Evolutionary conservation across 1,284 basidiomycete genomes (phyloP), one percentile per base, ranked within the genome.

Genomic region (Trichosporon inkin): DNA sequence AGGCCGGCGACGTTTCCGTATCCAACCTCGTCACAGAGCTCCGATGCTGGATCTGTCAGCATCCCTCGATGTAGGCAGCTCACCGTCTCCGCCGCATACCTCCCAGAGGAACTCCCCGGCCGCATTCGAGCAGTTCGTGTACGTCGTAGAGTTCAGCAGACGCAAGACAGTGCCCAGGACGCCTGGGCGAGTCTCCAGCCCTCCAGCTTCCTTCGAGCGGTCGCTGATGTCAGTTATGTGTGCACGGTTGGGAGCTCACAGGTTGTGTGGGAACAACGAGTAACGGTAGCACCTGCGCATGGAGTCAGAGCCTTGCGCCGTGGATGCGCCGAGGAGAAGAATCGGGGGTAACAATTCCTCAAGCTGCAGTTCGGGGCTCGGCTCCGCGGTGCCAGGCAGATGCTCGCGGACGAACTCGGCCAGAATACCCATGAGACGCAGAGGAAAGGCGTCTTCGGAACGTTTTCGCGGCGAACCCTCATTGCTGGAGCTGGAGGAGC

Each of bases 1-100:
- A 90, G 88, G 1, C 93, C 93, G 0, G 92, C 90, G 34, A 92
- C 90, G 70, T 92, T 92, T 20, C 93, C 93, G 67, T 96, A 95
- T 3, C 92, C 92, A 52, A 94, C 84, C 56, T 88, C 85, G 6
- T 85, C 82, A 7, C 85, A 85, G 8, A 95, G 80, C 0, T 80
- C 83, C 14, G 82, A 81, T 19, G 87, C 89, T 91, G 69, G 56
- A 55, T 5, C 2, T 8, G 61, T 58, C 49, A 62, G 56, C 32
- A 13, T 38, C 4, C 36, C 14, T 28, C 22, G 5, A 5, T 13
- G 13, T 17, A n/a, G n/a, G n/a, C 16, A 17, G 76, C 86, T 73
- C 71, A 91, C 90, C 84, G 76, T 94, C 86, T 2, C 84, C 86
- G 64, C 89, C 87, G 67, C 88, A 90, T 64, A 91, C 80, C 0